Conservation (phyloP, 1,139 yeast genomes). For the Geotrichum fermentans region DNA sequence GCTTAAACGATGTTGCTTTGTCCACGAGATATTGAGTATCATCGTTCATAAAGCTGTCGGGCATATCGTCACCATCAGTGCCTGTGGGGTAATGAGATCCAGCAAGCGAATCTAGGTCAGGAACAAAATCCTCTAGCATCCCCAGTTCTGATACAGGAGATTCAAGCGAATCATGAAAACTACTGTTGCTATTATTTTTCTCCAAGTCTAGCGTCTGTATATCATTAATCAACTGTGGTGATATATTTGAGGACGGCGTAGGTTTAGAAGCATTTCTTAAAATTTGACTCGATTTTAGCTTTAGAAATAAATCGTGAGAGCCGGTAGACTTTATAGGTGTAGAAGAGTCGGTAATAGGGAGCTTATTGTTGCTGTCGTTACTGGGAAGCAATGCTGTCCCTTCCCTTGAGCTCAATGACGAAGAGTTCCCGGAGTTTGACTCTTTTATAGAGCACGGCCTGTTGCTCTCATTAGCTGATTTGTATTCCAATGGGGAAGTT, state of each 20-base stretch:
- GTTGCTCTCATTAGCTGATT: neutral
- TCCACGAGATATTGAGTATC: constrained; percentile 7
- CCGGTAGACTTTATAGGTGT: neutral
- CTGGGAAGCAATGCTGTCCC: neutral
- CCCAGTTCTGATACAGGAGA: constrained; percentile 14
- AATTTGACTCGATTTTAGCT: constrained; percentile 1
- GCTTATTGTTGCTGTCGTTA: neutral
- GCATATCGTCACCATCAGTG: neutral
- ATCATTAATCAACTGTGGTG: too few species aligned
- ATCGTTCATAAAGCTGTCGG: constrained; percentile 6
- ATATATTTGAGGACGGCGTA: neutral
- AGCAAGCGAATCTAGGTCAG: constrained; percentile 1
- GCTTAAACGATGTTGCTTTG: constrained; percentile 3
- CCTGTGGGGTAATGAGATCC: neutral
- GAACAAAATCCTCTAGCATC: constrained; percentile 13
- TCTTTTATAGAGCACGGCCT: neutral
- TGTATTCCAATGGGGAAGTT: constrained; percentile 5
- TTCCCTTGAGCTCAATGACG: neutral
- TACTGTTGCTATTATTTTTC: neutral
- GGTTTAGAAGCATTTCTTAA: neutral
- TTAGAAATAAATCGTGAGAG: neutral
- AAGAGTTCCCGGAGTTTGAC: neutral
- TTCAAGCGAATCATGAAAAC: constrained; percentile 6
- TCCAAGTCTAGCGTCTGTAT: too few species aligned
- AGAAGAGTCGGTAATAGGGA: neutral